These are phyloP conservation scores for Tricholoma flavovirens DNA, from an alignment of 768 basidiomycete species.

Conservation along the genomic window DNA sequence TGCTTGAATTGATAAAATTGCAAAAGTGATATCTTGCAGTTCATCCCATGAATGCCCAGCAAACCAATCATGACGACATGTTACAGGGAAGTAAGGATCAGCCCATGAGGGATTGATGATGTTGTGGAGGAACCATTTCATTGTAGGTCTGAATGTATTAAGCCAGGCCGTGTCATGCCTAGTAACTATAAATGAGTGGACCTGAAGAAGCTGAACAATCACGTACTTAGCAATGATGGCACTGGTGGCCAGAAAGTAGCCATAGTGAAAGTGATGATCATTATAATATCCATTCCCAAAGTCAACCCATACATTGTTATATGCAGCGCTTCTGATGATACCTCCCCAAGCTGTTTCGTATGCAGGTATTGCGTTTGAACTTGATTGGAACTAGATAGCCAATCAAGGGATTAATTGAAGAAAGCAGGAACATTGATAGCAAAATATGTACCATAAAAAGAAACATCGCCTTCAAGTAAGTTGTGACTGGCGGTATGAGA, in stretches of 20 bases:
- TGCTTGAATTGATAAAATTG: background rate
- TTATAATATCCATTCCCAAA: constrained; percentile 33
- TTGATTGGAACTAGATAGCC: constrained; percentile 14
- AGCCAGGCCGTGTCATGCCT: constrained; percentile 23
- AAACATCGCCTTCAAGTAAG: constrained; percentile 20
- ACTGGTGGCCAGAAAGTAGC: constrained; percentile 26
- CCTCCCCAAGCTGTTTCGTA: constrained; percentile 32
- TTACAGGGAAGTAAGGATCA: constrained; percentile 27
- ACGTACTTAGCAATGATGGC: constrained; percentile 28
- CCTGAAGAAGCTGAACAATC: background rate
- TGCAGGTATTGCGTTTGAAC: constrained; percentile 19
- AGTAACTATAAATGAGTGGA: background rate
- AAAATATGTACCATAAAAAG: constrained; percentile 22
- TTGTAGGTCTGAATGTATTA: constrained; percentile 18
- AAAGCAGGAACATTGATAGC: background rate
- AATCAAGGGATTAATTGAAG: background rate
- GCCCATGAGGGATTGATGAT: constrained; percentile 28
- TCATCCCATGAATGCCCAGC: constrained; percentile 33
- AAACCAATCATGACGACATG: constrained; percentile 30
- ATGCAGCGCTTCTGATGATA: constrained; percentile 26
- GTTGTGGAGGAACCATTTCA: constrained; percentile 27
- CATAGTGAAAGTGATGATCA: constrained; percentile 33
- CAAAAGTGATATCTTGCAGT: background rate
- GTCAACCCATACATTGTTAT: constrained; percentile 23
- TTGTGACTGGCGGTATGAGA: constrained; percentile 22